Evolutionary conservation across 768 basidiomycete genomes (phyloP), one percentile per base, ranked within the genome.

Genomic region (Naganishia randhawae): DNA sequence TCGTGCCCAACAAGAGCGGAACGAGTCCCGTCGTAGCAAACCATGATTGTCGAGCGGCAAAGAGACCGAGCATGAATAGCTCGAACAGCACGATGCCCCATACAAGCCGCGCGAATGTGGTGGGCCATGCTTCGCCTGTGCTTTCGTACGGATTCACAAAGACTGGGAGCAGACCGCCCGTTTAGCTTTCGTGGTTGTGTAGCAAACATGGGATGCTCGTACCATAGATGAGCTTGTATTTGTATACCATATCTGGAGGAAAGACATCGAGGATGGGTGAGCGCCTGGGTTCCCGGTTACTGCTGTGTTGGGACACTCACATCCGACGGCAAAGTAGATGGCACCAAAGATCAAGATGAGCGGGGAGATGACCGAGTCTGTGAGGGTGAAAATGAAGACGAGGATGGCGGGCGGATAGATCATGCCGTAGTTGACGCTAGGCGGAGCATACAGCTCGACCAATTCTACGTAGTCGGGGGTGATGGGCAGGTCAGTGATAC

Each of bases 91-190:
- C 77, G 66, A 98, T 85, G 51, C 91, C 94, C 89, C 91, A 91
- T 35, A 94, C 88, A 45, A 96, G 86, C 8, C 95, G 89, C 31
- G 87, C 85, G 78, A 94, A 97, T 0, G 96, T 94, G 72, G 97
- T 87, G 0, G 92, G 92, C 95, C 96, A 98, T 1, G 94, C 96
- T 81, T 97, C 93, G 1, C 96, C 96, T 73, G 89, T 90, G 1
- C 90, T 92, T 81, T 97, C 94, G 80, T 97, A 98, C 0, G 96
- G 95, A 76, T 97, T 97, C 83, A 96, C 96, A 83, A 95, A 98
- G 22, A 97, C 93, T 96, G 75, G 0, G 27, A n/a, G 2, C 5
- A 13, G 22, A 51, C 53, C 55, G 19, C 29, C 3, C 6, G 57
- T 22, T 41, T n/a, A 39, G 39, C 7, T 16, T 25, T 3, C 2